Evolutionary conservation across 768 basidiomycete species (phyloP).

Genomic region (Pulveroboletus sp.): DNA sequence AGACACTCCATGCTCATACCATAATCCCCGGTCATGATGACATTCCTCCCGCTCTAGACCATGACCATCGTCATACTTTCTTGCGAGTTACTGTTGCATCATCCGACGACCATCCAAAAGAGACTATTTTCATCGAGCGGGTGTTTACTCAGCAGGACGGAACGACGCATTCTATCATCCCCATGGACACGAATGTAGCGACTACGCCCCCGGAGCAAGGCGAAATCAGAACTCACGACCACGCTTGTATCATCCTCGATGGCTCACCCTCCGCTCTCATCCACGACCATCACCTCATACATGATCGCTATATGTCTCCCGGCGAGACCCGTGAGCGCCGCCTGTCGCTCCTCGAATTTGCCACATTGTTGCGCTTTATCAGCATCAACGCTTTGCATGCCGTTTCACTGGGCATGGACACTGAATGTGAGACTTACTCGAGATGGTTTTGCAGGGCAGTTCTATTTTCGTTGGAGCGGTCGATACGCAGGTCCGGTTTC

Average conservation of each 20-base stretch:
- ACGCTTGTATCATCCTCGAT: conserved; percentile 11
- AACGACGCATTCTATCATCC: conserved; percentile 5
- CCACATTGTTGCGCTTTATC: conserved; percentile 9
- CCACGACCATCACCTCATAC: conserved; percentile 1
- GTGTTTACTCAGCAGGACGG: neutral
- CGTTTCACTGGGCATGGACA: conserved; percentile 7
- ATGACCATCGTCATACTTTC: conserved; percentile 7
- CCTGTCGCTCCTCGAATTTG: conserved; percentile 11
- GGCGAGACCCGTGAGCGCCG: neutral
- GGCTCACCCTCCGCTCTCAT: conserved; percentile 1
- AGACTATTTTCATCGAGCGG: conserved; percentile 10
- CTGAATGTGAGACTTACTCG: conserved; percentile 11
- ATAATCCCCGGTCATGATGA: neutral
- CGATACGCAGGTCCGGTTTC: neutral
- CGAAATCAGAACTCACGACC: conserved; percentile 1
- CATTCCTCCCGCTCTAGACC: neutral
- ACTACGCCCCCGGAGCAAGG: too few species aligned
- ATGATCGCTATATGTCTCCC: conserved; percentile 1
- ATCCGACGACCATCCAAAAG: conserved; percentile 1
- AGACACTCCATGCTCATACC: conserved; percentile 7
- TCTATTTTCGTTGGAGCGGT: neutral
- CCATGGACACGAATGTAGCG: neutral
- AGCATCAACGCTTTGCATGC: neutral
- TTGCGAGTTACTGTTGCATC: conserved; percentile 8
- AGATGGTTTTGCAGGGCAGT: conserved; percentile 10